phyloP scores from a whole-genome alignment of 495 filamentous ascomycete genomes.

The Penicillium fimorum region DNA sequence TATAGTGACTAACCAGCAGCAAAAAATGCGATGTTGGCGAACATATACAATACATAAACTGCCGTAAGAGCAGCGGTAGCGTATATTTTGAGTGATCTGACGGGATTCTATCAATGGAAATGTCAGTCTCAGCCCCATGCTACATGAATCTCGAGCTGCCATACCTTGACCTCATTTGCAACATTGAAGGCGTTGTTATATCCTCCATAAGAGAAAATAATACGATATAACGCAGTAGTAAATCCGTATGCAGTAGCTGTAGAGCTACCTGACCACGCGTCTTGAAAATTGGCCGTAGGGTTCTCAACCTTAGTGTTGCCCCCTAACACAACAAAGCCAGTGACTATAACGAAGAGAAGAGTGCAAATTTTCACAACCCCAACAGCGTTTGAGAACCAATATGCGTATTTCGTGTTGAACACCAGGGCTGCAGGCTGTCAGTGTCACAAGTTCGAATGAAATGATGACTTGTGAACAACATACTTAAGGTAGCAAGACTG shows the following conservation, averaged over 20 bases:
- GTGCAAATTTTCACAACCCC: conserved; percentile 38
- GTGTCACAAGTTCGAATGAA: background rate
- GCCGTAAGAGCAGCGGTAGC: conserved; percentile 27
- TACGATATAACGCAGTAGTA: conserved; percentile 51
- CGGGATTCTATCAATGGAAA: conserved; percentile 15
- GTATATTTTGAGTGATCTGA: conserved; percentile 22
- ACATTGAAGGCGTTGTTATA: conserved; percentile 57
- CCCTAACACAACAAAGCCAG: conserved; percentile 53
- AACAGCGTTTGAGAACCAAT: conserved; percentile 12
- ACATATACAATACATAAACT: conserved; percentile 49
- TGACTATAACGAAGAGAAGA: conserved; percentile 52
- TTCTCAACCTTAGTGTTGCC: conserved; percentile 47
- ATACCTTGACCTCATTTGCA: conserved; percentile 54
- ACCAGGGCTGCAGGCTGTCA: conserved; percentile 1
- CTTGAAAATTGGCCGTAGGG: conserved; percentile 49
- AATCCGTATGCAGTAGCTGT: conserved; percentile 43
- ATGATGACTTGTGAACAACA: background rate
- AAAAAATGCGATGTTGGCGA: conserved; percentile 55
- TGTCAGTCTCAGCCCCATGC: background rate
- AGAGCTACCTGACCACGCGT: conserved; percentile 43
- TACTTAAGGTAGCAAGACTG: conserved; percentile 7
- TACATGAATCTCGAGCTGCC: conserved; percentile 20
- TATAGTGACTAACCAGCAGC: conserved; percentile 44
- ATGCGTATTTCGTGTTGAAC: conserved; percentile 35
- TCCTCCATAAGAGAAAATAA: conserved; percentile 54